Evolutionary conservation across 257 asterid genomes (phyloP).

Genomic region (Jaltomata sinuosa): DNA sequence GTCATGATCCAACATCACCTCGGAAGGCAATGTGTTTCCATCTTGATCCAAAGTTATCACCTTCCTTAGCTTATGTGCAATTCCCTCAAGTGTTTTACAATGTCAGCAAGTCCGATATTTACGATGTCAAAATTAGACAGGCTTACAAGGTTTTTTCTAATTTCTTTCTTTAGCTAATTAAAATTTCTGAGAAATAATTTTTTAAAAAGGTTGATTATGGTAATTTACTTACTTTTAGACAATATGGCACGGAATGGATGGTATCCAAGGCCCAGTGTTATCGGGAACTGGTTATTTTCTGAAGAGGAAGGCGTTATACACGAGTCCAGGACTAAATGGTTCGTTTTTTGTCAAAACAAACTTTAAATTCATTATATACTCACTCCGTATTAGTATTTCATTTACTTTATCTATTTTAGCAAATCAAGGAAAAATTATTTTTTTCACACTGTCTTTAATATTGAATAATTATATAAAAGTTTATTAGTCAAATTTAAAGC

Average conservation of each 20-base stretch:
- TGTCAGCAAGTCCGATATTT: constrained; percentile 64
- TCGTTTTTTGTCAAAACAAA: background rate
- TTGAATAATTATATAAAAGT: too few relatives aligned
- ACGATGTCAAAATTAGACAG: constrained; percentile 67
- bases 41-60: constrained; percentile 30
- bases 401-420: too few relatives aligned
- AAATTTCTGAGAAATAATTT: background rate
- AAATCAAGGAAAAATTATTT: too few relatives aligned
- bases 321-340: background rate
- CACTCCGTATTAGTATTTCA: too few relatives aligned
- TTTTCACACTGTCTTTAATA: too few relatives aligned
- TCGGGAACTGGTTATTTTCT: constrained; percentile 66
- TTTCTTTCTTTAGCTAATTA: background rate
- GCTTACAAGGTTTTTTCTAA: constrained; percentile 38
- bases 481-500: too few relatives aligned
- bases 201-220: background rate
- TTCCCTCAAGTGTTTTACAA: constrained; percentile 74
- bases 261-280: constrained; percentile 48
- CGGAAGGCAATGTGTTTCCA: constrained; percentile 51
- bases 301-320: constrained; percentile 37
- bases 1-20: constrained; percentile 40
- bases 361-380: background rate
- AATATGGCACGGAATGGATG: constrained; percentile 84
- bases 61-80: constrained; percentile 43
- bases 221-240: constrained; percentile 26